Evolutionary conservation across 257 asterid genomes (phyloP).

Genomic region (Ocimum tenuiflorum): DNA sequence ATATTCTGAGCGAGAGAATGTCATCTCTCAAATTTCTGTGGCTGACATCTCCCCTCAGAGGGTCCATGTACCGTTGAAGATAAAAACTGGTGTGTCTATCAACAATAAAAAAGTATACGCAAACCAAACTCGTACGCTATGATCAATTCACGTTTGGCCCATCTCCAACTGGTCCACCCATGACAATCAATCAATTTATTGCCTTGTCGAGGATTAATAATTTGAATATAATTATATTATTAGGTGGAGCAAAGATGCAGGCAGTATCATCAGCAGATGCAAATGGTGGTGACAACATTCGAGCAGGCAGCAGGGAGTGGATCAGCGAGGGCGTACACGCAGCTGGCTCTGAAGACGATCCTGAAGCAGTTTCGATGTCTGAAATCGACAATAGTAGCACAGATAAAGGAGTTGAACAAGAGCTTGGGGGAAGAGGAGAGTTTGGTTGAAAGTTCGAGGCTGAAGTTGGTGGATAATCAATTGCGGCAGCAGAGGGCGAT

Average conservation of each 20-base stretch:
- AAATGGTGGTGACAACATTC: slow-evolving; percentile 42
- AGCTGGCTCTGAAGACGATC: slow-evolving; percentile 52
- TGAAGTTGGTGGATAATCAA: slow-evolving; percentile 41
- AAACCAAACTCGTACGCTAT: slow-evolving; percentile 2
- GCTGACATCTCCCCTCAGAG: slow-evolving; percentile 17
- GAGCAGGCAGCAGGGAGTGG: slow-evolving; percentile 67
- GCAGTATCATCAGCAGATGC: slow-evolving; percentile 61
- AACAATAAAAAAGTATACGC: too few relatives aligned
- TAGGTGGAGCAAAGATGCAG: slow-evolving; percentile 71
- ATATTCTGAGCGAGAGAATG: neutral
- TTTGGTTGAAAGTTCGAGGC: slow-evolving; percentile 35
- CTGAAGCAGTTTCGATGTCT: slow-evolving; percentile 66
- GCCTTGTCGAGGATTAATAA: too few relatives aligned
- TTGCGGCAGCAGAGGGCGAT: too few relatives aligned
- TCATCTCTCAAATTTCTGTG: slow-evolving; percentile 13
- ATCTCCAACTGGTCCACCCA: neutral
- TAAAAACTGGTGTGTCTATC: neutral
- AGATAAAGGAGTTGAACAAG: slow-evolving; percentile 37
- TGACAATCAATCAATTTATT: neutral
- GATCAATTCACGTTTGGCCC: neutral
- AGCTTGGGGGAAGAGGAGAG: slow-evolving; percentile 45
- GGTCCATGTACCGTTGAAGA: too few relatives aligned
- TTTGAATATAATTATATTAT: too few relatives aligned
- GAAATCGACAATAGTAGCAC: slow-evolving; percentile 47
- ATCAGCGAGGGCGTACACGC: slow-evolving; percentile 55